These are phyloP conservation scores for Collybiopsis confluens DNA, from an alignment of 768 basidiomycete species.

Conservation along the genomic window DNA sequence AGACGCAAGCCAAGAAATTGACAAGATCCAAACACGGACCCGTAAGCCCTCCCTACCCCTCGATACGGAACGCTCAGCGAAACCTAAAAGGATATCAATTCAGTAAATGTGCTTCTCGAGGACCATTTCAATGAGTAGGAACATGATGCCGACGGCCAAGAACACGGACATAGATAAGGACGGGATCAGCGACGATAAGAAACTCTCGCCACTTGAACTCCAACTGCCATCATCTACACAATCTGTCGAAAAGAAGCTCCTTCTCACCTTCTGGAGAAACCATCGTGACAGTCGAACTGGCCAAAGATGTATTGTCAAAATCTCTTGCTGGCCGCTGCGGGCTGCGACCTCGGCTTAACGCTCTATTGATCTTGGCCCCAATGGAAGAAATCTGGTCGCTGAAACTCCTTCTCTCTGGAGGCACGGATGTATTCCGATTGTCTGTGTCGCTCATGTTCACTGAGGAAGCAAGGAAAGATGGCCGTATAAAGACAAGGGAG, in stretches of 20 bases:
- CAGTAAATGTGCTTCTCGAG: background rate
- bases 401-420: background rate
- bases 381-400: constrained; percentile 1
- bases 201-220: background rate
- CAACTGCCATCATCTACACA: background rate
- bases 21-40: background rate
- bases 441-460: background rate
- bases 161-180: constrained; percentile 1
- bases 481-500: too few relatives aligned
- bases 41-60: background rate
- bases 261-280: constrained; percentile 1
- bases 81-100: background rate
- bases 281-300: background rate
- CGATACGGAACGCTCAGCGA: constrained; percentile 3
- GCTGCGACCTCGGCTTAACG: constrained; percentile 5
- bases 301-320: background rate
- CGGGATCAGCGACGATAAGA: constrained; percentile 2
- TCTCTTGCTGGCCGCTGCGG: background rate
- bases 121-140: background rate
- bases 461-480: background rate
- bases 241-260: background rate
- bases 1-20: too few relatives aligned
- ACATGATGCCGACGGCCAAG: background rate
- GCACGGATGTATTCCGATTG: background rate
- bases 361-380: constrained; percentile 3